phyloP scores from a whole-genome alignment of 148 eudicot genomes.

The Suaeda aralocaspica region DNA sequence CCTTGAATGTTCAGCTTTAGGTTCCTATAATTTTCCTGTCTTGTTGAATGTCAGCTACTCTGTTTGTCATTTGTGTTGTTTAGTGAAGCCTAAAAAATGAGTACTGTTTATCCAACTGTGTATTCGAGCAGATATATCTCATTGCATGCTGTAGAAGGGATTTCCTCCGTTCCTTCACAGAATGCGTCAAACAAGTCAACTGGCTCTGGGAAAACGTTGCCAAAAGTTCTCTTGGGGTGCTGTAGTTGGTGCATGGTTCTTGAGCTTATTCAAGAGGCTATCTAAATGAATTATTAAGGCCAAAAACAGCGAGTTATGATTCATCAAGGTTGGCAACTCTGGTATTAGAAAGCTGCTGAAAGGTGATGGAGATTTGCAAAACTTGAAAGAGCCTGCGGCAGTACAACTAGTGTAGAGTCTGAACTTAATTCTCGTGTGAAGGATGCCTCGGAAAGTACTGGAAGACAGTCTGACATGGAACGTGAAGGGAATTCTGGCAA shows the following conservation, averaged over 20 bases:
- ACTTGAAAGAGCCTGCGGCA: constrained; percentile 19
- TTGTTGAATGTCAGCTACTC: not conserved
- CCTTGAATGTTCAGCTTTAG: no score
- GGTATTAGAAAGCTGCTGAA: constrained; percentile 22
- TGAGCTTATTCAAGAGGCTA: constrained; percentile 56
- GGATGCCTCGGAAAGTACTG: constrained; percentile 28
- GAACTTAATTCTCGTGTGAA: constrained; percentile 29
- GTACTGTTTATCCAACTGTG: not conserved
- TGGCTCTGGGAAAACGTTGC: constrained; percentile 31
- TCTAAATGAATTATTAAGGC: constrained; percentile 32
- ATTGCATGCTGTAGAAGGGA: constrained; percentile 48
- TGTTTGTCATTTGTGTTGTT: not conserved
- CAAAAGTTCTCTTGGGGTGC: constrained; percentile 49
- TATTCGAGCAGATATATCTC: constrained; percentile 46
- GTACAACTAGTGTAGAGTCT: constrained; percentile 33
- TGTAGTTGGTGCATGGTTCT: constrained; percentile 53
- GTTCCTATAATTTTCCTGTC: not conserved
- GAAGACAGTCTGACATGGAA: constrained; percentile 31
- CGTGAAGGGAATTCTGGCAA: constrained; percentile 29
- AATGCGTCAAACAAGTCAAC: constrained; percentile 43
- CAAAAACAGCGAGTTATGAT: constrained; percentile 29
- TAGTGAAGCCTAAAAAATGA: constrained; percentile 8
- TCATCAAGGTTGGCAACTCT: constrained; percentile 19
- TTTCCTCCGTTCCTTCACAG: constrained; percentile 42
- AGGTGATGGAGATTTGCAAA: constrained; percentile 16